Evolutionary conservation across 306 rosid species (phyloP).

Genomic region (Crataegus laevigata): DNA sequence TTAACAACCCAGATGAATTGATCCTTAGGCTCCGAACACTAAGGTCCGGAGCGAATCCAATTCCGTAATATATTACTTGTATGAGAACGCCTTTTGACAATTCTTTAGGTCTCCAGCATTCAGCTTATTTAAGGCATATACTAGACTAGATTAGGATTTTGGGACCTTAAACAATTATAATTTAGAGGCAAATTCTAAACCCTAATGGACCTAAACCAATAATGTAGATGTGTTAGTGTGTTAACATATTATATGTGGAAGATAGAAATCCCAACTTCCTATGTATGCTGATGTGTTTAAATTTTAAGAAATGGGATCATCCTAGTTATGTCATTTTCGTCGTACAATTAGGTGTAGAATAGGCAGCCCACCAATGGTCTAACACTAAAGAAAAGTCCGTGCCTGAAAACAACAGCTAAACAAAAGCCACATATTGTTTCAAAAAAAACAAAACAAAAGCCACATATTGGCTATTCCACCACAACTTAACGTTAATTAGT

Average conservation of each 20-base stretch:
- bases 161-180: not conserved
- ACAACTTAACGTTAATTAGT: not conserved
- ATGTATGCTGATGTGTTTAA: not conserved
- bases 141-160: not conserved
- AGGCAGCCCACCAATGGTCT: not conserved
- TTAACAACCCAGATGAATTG: too few relatives aligned
- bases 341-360: slow-evolving; percentile 3
- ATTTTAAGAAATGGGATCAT: not conserved
- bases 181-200: not conserved
- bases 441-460: not conserved
- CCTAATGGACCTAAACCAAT: not conserved
- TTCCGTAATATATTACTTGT: not conserved
- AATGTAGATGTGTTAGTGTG: not conserved
- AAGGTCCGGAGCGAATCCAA: too few relatives aligned
- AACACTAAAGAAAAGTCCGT: not conserved
- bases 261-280: not conserved
- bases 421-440: not conserved
- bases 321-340: not conserved
- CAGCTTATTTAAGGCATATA: not conserved
- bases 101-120: not conserved
- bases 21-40: too few relatives aligned
- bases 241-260: not conserved
- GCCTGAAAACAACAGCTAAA: not conserved
- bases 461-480: not conserved
- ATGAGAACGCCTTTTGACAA: not conserved